Evolutionary conservation across 2,329 filamentous ascomycete species (phyloP), one percentile per base, ranked within the genome.

Genomic region (Mycosphaerella sp.): DNA sequence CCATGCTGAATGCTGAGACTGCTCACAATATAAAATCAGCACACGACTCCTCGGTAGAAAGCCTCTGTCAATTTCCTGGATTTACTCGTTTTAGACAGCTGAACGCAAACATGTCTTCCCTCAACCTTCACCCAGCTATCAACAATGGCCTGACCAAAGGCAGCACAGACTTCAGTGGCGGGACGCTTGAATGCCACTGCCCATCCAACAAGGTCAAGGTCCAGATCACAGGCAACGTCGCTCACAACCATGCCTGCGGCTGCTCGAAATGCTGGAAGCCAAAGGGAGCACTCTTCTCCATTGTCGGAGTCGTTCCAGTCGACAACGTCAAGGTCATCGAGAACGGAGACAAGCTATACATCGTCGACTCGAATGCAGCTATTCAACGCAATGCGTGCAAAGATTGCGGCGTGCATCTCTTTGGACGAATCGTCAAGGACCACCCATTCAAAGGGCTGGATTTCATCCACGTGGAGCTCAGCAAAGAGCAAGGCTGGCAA

Each of bases 261-360:
- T 86, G 83, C 70, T 84, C 81, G 49, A 83, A 85, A 67, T 86
- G 83, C 76, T 86, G 81, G 81, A 86, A 85, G 68, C 83, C 83
- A 4, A 52, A 68, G 2, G 79, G 79, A 27, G 74, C 81, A 0
- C 75, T 86, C 54, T 86, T 86, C 73, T 79, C 79, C 54, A 62
- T 86, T 59, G 75, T 86, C 42, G 82, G 71, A 52, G 82, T 86
- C 47, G 68, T 85, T 2, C 77, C 83, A 5, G 65, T 68, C 6
- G 75, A 78, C 45, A 72, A 79, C 45, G 55, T 86, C 42, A 61
- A 63, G 16, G 78, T 86, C 14, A 79, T 79, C 0, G 76, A 79
- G 60, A 79, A 83, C 68, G 72, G 44, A 13, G 58, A 75, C 53
- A 86, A 86, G 68, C 73, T 86, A 2, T 30, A 66, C 41, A 64